Percentiles rank a stretch among this genome's conserved stretches.
These are phyloP conservation scores for Cercospora berteroae DNA, from an alignment of 2,329 filamentous ascomycete genomes.

Conservation along the genomic window DNA sequence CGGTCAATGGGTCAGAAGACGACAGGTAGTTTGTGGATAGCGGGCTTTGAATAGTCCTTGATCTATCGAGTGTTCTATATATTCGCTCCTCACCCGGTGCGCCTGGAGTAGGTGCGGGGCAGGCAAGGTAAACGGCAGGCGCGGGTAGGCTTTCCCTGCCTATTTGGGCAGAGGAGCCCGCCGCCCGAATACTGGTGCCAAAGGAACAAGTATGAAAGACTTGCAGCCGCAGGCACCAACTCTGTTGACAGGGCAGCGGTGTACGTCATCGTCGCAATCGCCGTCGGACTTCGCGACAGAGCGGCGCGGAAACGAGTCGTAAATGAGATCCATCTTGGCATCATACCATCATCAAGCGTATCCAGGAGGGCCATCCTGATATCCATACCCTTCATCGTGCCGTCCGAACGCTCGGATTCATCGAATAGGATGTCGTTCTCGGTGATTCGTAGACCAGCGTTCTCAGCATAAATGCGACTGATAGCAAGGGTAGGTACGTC, in stretches of 20 bases:
- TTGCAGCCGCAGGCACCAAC: neutral
- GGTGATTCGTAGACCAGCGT: neutral
- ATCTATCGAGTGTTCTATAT: neutral
- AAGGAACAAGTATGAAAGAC: neutral
- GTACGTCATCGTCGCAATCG: neutral
- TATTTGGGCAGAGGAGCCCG: slow-evolving; percentile 2
- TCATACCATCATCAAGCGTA: neutral
- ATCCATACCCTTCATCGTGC: neutral
- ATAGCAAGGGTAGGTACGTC: neutral
- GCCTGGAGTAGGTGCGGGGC: slow-evolving; percentile 1
- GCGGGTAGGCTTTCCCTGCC: neutral
- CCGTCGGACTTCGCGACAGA: neutral
- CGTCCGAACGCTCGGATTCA: neutral
- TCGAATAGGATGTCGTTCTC: neutral
- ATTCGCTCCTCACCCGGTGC: neutral
- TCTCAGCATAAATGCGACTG: neutral
- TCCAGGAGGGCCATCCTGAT: neutral
- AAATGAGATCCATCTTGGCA: neutral
- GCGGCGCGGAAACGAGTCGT: neutral
- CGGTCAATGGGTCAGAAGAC: neutral
- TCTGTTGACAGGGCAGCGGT: neutral
- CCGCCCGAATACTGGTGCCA: neutral
- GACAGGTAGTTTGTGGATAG: neutral
- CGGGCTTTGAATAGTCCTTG: neutral
- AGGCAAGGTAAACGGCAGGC: neutral